Evolutionary conservation across 768 basidiomycete genomes (phyloP), one percentile per base, ranked within the genome.

Genomic region (Kondoa subrosea): DNA sequence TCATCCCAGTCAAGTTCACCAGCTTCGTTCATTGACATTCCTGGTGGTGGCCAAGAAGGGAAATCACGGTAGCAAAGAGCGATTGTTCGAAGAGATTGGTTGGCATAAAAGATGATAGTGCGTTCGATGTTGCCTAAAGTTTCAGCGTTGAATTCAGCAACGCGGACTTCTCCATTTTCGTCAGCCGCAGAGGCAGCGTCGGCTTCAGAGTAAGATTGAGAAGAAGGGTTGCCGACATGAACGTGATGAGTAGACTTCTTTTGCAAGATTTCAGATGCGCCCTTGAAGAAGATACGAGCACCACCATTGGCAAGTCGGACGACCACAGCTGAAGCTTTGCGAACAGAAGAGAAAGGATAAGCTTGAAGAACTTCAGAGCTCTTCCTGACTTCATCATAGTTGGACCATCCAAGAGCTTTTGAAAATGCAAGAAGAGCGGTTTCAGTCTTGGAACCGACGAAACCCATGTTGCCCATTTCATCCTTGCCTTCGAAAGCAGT

Each of bases 21-120:
- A 3, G 65, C 67, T 25, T 67, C 72, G 68, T 64, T 68, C 12
- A 61, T 56, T 32, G 72, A 65, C 14, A 70, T 68, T 31, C 74
- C 74, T 16, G 74, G 70, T 2, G 92, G 91, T 14, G 93, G 93
- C 92, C 93, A 96, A 0, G 80, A 76, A 3, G 84, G 76, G 67
- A 95, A 85, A 75, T 99, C 92, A 61, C 85, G 83, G 75, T 96
- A 96, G 77, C 92, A 95, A 58, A 96, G 78, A 0, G 92, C 91
- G 72, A 99, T 89, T 1, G 95, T 96, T 63, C 93, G 85, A 12
- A 96, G 84, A 15, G 85, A 87, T 79, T 97, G 93, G 77, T 92
- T 92, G 73, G 92, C 92, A 76, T 99, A 97, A 78, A 95, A 93
- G 72, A 93, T 92, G 77, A 92, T 96, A 16, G 93, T 96, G 59